phyloP scores from a whole-genome alignment of 148 eudicot genomes.

The Camellia lanceoleosa region DNA sequence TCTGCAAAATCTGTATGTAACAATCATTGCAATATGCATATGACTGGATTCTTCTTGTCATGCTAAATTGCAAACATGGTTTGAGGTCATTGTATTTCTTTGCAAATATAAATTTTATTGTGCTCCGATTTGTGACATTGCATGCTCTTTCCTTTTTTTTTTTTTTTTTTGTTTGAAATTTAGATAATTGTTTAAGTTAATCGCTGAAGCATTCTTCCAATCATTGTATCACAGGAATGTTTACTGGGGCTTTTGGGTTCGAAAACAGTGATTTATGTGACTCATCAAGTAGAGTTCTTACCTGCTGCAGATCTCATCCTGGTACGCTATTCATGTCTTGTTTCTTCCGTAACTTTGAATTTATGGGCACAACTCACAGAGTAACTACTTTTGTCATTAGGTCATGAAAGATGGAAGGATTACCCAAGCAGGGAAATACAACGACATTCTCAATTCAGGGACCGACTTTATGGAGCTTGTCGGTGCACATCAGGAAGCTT shows the following conservation, averaged over 20 bases:
- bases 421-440: conserved; percentile 55
- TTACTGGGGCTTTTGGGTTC: conserved; percentile 41
- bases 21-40: not conserved
- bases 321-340: conserved; percentile 33
- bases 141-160: not conserved
- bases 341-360: not conserved
- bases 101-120: not conserved
- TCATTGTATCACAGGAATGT: conserved; percentile 43
- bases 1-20: too few species aligned
- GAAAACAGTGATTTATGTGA: conserved; percentile 55
- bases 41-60: not conserved
- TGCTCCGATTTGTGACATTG: not conserved
- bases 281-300: conserved; percentile 61
- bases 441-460: conserved; percentile 47
- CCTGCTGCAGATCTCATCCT: conserved; percentile 60
- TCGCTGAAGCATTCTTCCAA: not conserved
- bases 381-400: conserved; percentile 15
- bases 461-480: conserved; percentile 61
- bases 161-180: not conserved
- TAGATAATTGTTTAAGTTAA: not conserved
- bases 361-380: not conserved
- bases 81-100: not conserved
- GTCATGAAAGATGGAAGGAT: conserved; percentile 64
- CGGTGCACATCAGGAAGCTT: conserved; percentile 54
- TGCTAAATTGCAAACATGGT: not conserved